Conservation (phyloP, 2,329 filamentous ascomycete species). For the Talaromyces sp. region DNA sequence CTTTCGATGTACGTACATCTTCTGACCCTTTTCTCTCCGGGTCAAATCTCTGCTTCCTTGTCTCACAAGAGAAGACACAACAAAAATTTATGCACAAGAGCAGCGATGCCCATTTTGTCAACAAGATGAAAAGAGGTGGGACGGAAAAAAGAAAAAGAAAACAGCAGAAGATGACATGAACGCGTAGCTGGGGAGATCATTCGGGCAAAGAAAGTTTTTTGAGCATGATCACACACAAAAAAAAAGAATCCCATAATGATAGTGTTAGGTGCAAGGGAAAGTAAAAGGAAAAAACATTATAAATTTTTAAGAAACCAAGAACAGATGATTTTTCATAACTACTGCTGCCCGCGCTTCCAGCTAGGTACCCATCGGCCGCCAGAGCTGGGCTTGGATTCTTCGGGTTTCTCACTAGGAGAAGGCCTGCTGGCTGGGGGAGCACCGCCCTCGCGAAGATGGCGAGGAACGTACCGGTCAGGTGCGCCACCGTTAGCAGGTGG, state of each 20-base stretch:
- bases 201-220: not conserved
- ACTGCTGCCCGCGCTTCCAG: conserved; percentile 29
- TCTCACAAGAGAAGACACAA: not conserved
- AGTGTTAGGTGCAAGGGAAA: not conserved
- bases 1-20: not conserved
- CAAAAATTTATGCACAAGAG: not conserved
- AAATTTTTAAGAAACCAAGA: conserved; percentile 2
- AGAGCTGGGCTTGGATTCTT: conserved; percentile 20
- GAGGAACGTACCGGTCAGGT: conserved; percentile 7
- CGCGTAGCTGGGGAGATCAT: not conserved
- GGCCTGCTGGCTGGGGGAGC: conserved; percentile 15
- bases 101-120: not conserved
- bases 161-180: not conserved
- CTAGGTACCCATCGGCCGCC: conserved; percentile 30
- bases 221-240: not conserved
- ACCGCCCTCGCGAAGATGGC: conserved; percentile 18
- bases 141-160: not conserved
- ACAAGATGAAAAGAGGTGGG: not conserved
- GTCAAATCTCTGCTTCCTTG: not conserved
- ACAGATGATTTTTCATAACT: conserved; percentile 10
- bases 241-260: not conserved
- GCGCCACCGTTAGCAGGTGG: conserved; percentile 12
- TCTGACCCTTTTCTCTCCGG: not conserved
- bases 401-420: conserved; percentile 19
- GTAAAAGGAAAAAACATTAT: not conserved